These are phyloP conservation scores for Kwoniella sp. DNA, from an alignment of 768 basidiomycete genomes.

Conservation along the genomic window DNA sequence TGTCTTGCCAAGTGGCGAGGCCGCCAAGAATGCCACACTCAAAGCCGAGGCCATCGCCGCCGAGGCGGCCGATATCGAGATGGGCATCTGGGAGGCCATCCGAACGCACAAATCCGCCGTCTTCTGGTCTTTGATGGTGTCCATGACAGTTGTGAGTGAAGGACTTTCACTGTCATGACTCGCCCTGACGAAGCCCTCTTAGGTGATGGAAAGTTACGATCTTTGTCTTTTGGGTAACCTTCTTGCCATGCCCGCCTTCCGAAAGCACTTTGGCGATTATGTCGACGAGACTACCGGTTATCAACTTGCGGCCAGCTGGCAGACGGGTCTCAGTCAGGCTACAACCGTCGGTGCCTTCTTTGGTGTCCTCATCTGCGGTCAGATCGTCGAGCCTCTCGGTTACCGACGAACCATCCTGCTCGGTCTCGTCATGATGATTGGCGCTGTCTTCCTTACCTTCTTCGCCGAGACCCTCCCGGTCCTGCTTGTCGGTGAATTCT, in stretches of 20 bases:
- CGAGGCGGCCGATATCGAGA: neutral
- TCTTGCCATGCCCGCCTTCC: neutral
- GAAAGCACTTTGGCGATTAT: neutral
- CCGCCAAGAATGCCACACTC: too few relatives aligned
- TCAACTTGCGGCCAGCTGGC: constrained; percentile 15
- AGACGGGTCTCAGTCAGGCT: constrained; percentile 8
- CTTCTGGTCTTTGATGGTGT: neutral
- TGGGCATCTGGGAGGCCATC: neutral
- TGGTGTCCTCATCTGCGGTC: constrained; percentile 9
- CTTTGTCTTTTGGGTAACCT: neutral
- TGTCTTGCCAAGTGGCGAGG: neutral
- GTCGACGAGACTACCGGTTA: constrained; percentile 5
- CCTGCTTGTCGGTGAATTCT: constrained; percentile 10
- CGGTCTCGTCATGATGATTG: constrained; percentile 16
- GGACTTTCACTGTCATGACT: neutral
- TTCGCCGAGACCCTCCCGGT: constrained; percentile 12
- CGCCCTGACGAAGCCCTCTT: neutral
- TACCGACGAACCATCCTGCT: constrained; percentile 20
- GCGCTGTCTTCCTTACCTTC: constrained; percentile 25
- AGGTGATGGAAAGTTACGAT: neutral
- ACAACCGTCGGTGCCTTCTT: constrained; percentile 13
- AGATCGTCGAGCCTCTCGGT: constrained; percentile 15
- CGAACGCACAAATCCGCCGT: neutral
- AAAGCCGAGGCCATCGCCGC: neutral
- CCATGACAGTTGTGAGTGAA: neutral